A percentile compares a stretch with the other conserved stretches of the same genome.
These are phyloP conservation scores for Abelmoschus esculentus DNA, from an alignment of 345 rosid species.

Conservation along the genomic window DNA sequence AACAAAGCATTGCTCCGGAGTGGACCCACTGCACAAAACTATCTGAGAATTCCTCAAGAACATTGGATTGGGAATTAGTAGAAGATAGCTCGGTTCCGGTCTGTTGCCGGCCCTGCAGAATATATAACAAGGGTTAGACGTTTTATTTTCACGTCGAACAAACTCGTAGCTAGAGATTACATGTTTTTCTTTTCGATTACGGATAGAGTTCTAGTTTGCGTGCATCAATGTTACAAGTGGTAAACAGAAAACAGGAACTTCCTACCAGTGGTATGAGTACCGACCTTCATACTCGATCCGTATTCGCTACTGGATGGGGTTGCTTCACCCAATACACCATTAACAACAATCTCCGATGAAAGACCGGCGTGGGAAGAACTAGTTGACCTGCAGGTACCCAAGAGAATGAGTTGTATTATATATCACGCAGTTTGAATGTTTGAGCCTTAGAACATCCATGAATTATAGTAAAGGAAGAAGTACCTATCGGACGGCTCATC, in stretches of 20 bases:
- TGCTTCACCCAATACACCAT: conserved; percentile 48
- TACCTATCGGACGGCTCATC: conserved; percentile 87
- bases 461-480: background rate
- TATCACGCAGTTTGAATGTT: background rate
- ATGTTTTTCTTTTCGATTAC: background rate
- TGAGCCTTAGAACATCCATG: conserved; percentile 1
- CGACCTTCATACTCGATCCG: conserved; percentile 72
- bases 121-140: conserved; percentile 4
- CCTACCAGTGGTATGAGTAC: conserved; percentile 11
- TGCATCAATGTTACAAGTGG: background rate
- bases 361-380: conserved; percentile 46
- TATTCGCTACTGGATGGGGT: conserved; percentile 55
- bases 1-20: conserved; percentile 68
- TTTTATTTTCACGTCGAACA: background rate
- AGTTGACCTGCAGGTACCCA: conserved; percentile 47
- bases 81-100: conserved; percentile 32
- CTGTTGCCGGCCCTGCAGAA: conserved; percentile 51
- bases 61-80: conserved; percentile 22
- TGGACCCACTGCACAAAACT: conserved; percentile 79
- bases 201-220: background rate
- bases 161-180: conserved; percentile 2
- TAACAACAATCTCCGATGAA: conserved; percentile 67
- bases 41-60: conserved; percentile 58
- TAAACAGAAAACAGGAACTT: background rate
- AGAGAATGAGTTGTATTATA: background rate